These are phyloP conservation scores for Malania oleifera DNA, from an alignment of 164 flowering plant genomes.

Conservation along the genomic window DNA sequence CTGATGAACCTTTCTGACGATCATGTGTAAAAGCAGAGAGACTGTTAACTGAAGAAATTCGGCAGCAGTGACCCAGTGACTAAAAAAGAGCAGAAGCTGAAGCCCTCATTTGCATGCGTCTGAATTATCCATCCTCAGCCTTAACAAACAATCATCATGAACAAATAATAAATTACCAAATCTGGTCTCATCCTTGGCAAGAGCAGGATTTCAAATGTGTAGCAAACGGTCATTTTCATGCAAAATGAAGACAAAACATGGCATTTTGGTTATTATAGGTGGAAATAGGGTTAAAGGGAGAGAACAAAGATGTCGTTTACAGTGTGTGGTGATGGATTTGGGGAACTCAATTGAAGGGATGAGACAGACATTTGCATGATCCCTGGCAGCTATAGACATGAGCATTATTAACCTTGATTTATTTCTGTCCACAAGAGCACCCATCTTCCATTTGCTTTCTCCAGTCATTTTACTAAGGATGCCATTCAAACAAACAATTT, in stretches of 20 bases:
- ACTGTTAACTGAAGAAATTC: background rate
- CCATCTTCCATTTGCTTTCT: conserved; percentile 7
- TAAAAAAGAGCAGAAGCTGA: conserved; percentile 2
- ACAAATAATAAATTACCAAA: conserved; percentile 10
- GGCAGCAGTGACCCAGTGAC: conserved; percentile 3
- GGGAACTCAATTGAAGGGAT: conserved; percentile 9
- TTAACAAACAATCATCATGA: conserved; percentile 4
- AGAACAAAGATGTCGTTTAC: conserved; percentile 1
- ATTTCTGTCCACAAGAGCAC: conserved; percentile 18
- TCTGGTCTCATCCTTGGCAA: background rate
- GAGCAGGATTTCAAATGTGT: background rate
- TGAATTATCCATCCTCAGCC: conserved; percentile 6
- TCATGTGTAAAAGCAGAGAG: conserved; percentile 8
- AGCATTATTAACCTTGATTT: conserved; percentile 10
- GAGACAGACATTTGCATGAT: conserved; percentile 12
- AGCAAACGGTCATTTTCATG: background rate
- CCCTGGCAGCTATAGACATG: conserved; percentile 13
- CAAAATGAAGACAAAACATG: background rate
- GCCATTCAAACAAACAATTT: no score
- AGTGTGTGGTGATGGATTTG: conserved; percentile 16
- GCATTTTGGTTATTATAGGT: conserved; percentile 8
- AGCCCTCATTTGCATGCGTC: conserved; percentile 2
- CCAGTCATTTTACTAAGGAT: no score
- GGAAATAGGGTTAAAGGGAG: background rate
- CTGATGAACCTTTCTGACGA: conserved; percentile 14